These are phyloP conservation scores for Diplogelasinospora grovesii DNA, from an alignment of 495 filamentous ascomycete species.

Conservation along the genomic window DNA sequence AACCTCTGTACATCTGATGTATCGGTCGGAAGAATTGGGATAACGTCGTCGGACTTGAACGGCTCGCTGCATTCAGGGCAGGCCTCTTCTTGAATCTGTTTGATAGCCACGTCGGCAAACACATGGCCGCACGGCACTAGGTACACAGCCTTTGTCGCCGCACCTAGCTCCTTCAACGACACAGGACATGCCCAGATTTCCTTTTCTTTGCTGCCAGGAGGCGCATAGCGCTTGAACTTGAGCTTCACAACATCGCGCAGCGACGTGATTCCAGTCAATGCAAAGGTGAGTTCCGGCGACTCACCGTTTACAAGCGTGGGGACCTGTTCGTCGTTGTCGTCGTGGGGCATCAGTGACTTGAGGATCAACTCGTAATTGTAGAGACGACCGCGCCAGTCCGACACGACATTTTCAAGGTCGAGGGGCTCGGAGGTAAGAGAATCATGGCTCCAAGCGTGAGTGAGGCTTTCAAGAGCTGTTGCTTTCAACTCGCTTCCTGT, in stretches of 20 bases:
- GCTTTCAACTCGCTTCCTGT: slow-evolving; percentile 90
- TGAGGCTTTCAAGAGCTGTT: slow-evolving; percentile 70
- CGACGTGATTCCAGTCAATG: slow-evolving; percentile 64
- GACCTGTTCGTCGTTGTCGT: slow-evolving; percentile 20
- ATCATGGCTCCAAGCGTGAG: slow-evolving; percentile 79
- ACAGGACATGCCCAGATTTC: slow-evolving; percentile 75
- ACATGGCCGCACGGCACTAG: slow-evolving; percentile 94
- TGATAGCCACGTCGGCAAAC: slow-evolving; percentile 77
- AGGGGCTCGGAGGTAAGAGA: slow-evolving; percentile 76
- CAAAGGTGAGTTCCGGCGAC: slow-evolving; percentile 51
- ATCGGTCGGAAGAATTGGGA: slow-evolving; percentile 70
- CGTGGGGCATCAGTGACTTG: slow-evolving; percentile 64
- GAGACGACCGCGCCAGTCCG: slow-evolving; percentile 75
- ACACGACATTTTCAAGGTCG: slow-evolving; percentile 63
- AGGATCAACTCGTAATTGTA: slow-evolving; percentile 95
- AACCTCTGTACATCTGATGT: slow-evolving; percentile 65
- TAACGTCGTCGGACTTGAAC: slow-evolving; percentile 70
- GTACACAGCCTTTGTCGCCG: slow-evolving; percentile 75
- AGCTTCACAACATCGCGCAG: slow-evolving; percentile 87
- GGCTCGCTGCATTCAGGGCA: slow-evolving; percentile 65
- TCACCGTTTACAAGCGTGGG: slow-evolving; percentile 17
- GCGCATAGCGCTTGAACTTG: slow-evolving; percentile 57
- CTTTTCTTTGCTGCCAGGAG: slow-evolving; percentile 36
- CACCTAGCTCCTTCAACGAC: slow-evolving; percentile 78
- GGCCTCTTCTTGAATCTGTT: slow-evolving; percentile 54